phyloP scores from a whole-genome alignment of 208 protist genomes.

The Leishmania arabica region DNA sequence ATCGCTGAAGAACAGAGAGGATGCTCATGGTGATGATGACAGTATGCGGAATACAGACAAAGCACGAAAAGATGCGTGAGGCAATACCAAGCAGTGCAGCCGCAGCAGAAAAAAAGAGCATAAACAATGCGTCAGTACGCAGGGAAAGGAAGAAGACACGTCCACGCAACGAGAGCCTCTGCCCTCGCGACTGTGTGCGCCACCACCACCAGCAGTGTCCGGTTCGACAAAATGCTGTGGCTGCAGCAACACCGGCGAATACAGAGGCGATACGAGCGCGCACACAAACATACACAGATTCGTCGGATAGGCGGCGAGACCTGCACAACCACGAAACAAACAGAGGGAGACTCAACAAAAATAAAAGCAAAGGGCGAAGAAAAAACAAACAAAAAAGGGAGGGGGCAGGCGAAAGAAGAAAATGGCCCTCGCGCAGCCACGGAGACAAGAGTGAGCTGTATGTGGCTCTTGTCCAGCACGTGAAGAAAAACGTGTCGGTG shows the following conservation, averaged over 20 bases:
- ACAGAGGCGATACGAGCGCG: background rate
- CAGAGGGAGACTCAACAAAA: background rate
- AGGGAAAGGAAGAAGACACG: background rate
- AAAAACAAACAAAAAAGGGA: constrained; percentile 4
- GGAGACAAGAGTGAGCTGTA: background rate
- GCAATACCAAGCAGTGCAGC: background rate
- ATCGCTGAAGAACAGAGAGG: constrained; percentile 22
- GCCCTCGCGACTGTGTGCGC: background rate
- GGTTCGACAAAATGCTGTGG: background rate
- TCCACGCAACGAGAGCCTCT: background rate
- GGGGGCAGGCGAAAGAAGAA: background rate
- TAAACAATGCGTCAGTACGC: background rate
- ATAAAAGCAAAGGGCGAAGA: background rate
- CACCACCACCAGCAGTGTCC: background rate
- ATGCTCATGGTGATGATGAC: constrained; percentile 12
- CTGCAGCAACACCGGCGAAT: background rate
- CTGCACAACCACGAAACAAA: background rate
- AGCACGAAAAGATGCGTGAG: background rate
- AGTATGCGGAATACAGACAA: background rate
- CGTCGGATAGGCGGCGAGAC: background rate
- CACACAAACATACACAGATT: background rate
- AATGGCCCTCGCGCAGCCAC: background rate
- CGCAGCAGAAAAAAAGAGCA: background rate
- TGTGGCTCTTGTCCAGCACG: background rate
- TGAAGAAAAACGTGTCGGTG: background rate